phyloP scores from a whole-genome alignment of 1,284 basidiomycete species.

The Naganishia liquefaciens region DNA sequence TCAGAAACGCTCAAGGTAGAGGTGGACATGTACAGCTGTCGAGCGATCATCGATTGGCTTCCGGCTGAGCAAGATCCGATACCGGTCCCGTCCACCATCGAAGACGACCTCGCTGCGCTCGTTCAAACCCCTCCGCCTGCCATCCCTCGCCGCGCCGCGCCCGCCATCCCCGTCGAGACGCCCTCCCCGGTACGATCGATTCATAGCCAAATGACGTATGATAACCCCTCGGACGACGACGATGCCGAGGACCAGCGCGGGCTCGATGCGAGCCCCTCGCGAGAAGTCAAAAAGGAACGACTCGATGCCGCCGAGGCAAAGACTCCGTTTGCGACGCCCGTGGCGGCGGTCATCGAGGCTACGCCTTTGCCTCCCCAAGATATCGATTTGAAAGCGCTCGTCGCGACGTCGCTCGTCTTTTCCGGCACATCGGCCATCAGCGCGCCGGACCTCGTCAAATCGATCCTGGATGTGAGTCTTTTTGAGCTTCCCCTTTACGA shows the following conservation, averaged over 20 bases:
- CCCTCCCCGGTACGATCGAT: constrained; percentile 26
- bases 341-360: constrained; percentile 14
- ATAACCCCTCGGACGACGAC: constrained; percentile 7
- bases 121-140: constrained; percentile 1
- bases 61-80: background rate
- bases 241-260: background rate
- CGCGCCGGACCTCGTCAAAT: constrained; percentile 52
- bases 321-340: background rate
- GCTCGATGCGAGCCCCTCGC: background rate
- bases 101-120: background rate
- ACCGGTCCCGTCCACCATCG: background rate
- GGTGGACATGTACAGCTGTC: constrained; percentile 34
- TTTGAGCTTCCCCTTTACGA: background rate
- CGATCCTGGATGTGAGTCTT: constrained; percentile 50
- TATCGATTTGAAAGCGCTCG: constrained; percentile 49
- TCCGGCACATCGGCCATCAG: constrained; percentile 52
- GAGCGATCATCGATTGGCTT: constrained; percentile 24
- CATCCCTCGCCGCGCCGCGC: background rate
- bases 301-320: background rate
- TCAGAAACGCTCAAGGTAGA: constrained; percentile 18
- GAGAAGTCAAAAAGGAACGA: constrained; percentile 17
- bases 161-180: background rate
- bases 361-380: constrained; percentile 37
- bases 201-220: constrained; percentile 28
- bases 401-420: constrained; percentile 54